Evolutionary conservation across 2,329 filamentous ascomycete species (phyloP).

Genomic region (Catunica adiposa): DNA sequence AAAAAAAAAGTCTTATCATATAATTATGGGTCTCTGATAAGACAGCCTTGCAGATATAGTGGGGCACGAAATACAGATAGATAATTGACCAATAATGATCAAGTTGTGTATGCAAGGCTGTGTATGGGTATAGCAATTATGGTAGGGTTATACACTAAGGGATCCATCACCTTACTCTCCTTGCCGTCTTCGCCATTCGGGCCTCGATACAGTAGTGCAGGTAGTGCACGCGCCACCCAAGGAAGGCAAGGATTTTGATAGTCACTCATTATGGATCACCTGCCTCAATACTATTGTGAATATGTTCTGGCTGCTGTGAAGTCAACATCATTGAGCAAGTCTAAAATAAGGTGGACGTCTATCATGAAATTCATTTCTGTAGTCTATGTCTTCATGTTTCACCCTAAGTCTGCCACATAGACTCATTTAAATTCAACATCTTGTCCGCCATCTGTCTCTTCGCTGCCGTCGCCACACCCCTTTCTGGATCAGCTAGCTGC

Average conservation of each 20-base stretch:
- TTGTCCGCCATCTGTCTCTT: conserved; percentile 55
- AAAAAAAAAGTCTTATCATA: conserved; percentile 14
- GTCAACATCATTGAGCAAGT: too few species aligned
- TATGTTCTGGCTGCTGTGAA: too few species aligned
- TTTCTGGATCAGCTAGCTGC: conserved; percentile 46
- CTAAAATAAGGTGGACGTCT: too few species aligned
- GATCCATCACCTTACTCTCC: conserved; percentile 43
- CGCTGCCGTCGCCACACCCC: conserved; percentile 50
- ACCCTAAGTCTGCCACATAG: conserved; percentile 45
- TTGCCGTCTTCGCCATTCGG: conserved; percentile 23
- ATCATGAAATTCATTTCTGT: background rate
- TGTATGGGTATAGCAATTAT: background rate
- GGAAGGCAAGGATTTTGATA: too few species aligned
- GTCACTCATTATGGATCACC: too few species aligned
- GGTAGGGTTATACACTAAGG: background rate
- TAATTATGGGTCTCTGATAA: conserved; percentile 11
- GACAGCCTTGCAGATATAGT: conserved; percentile 9
- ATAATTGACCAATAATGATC: conserved; percentile 7
- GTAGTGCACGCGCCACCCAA: too few species aligned
- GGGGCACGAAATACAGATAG: background rate
- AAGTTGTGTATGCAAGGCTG: background rate
- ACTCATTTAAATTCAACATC: conserved; percentile 52
- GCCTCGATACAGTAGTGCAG: conserved; percentile 52
- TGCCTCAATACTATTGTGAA: too few species aligned
- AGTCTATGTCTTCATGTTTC: background rate